Conservation (phyloP, 495 filamentous ascomycete species). For the Aspergillus haitiensis region DNA sequence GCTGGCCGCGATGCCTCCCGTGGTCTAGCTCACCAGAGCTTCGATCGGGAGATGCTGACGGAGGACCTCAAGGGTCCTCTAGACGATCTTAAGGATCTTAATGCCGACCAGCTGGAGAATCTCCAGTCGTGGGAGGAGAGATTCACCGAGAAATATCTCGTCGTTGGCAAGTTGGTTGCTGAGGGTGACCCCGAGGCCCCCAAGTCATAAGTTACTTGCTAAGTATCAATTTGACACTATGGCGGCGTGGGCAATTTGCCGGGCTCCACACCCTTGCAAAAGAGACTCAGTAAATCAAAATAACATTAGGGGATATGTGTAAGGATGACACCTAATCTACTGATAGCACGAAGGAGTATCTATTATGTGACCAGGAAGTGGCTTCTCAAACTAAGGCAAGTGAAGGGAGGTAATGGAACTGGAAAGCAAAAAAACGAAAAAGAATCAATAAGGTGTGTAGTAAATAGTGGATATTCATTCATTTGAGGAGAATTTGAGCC, state of each 20-base stretch:
- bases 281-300: too few species aligned
- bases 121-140: slow-evolving; percentile 88
- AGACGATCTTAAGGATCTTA: slow-evolving; percentile 75
- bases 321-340: too few species aligned
- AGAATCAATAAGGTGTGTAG: neutral
- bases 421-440: neutral
- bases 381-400: too few species aligned
- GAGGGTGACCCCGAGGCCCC: slow-evolving; percentile 60
- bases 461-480: too few species aligned
- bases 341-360: too few species aligned
- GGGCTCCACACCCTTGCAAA: too few species aligned
- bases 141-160: slow-evolving; percentile 89
- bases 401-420: neutral
- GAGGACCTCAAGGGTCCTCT: slow-evolving; percentile 85
- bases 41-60: slow-evolving; percentile 95
- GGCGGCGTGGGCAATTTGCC: too few species aligned
- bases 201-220: slow-evolving; percentile 26
- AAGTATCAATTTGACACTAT: slow-evolving; percentile 15
- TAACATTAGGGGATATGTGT: too few species aligned
- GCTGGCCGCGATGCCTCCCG: slow-evolving; percentile 91
- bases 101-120: slow-evolving; percentile 75
- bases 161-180: slow-evolving; percentile 87
- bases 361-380: too few species aligned
- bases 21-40: slow-evolving; percentile 87
- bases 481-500: too few species aligned